Evolutionary conservation across 345 rosid genomes (phyloP).

Genomic region (Citrus medica): DNA sequence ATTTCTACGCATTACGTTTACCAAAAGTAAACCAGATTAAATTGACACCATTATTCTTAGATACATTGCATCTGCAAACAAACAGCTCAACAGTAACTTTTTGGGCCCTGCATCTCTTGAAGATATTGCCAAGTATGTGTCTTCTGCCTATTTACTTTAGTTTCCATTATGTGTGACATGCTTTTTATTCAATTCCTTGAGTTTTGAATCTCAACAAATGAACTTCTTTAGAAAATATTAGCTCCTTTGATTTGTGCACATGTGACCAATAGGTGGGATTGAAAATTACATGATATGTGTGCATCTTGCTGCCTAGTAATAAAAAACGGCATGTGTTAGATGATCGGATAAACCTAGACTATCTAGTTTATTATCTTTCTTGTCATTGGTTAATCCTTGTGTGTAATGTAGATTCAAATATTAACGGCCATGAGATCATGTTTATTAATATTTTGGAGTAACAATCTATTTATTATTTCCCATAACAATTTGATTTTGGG

Average conservation of each 20-base stretch:
- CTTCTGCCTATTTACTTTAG: conserved; percentile 1
- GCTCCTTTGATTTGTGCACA: neutral
- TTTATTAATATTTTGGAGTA: too few species aligned
- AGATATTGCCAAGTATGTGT: conserved; percentile 72
- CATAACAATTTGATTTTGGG: neutral
- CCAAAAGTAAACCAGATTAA: conserved; percentile 1
- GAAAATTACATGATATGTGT: neutral
- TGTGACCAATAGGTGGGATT: neutral
- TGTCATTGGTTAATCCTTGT: neutral
- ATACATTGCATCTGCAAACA: conserved; percentile 79
- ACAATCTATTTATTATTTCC: neutral
- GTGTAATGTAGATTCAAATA: neutral
- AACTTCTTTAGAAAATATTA: neutral
- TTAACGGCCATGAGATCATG: neutral
- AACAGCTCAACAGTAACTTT: conserved; percentile 62
- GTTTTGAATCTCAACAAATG: neutral
- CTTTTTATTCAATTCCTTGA: neutral
- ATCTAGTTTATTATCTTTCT: neutral
- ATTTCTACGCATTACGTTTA: neutral
- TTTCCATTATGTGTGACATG: neutral
- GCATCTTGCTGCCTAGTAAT: neutral
- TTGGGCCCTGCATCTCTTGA: conserved; percentile 78
- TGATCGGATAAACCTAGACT: neutral
- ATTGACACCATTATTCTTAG: conserved; percentile 28
- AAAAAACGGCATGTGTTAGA: neutral